These are phyloP conservation scores for Metschnikowia proteae DNA, from an alignment of 805 yeast genomes.

Conservation along the genomic window DNA sequence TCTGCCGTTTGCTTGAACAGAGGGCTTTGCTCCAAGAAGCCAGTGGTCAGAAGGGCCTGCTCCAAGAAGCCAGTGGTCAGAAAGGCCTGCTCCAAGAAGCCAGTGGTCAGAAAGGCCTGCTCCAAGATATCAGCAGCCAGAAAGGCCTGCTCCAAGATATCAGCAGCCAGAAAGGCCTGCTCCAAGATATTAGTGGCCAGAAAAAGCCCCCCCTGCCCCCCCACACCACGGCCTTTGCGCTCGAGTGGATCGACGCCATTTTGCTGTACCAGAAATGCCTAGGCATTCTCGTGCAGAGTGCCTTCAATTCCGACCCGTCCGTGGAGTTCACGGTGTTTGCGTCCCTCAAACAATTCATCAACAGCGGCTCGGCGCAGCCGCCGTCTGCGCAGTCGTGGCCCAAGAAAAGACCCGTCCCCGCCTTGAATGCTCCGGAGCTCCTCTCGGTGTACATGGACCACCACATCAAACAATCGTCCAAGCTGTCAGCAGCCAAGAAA, in stretches of 20 bases:
- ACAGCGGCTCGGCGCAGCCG: conserved; percentile 27
- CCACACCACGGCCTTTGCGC: conserved; percentile 50
- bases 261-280: conserved; percentile 50
- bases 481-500: conserved; percentile 19
- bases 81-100: conserved; percentile 2
- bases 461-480: conserved; percentile 34
- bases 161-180: too few species aligned
- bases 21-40: conserved; percentile 8
- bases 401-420: conserved; percentile 32
- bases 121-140: conserved; percentile 6
- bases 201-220: conserved; percentile 6
- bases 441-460: conserved; percentile 40
- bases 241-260: conserved; percentile 63
- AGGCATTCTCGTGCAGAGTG: conserved; percentile 41
- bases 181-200: not conserved
- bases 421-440: conserved; percentile 36
- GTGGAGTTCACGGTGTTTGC: conserved; percentile 54
- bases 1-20: conserved; percentile 13
- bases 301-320: conserved; percentile 48
- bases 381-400: conserved; percentile 35
- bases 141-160: too few species aligned
- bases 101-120: conserved; percentile 4
- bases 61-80: conserved; percentile 6
- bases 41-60: not conserved
- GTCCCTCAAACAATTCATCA: conserved; percentile 61